These are phyloP conservation scores for Aspergillus cristatus DNA, from an alignment of 495 filamentous ascomycete species.

Conservation along the genomic window DNA sequence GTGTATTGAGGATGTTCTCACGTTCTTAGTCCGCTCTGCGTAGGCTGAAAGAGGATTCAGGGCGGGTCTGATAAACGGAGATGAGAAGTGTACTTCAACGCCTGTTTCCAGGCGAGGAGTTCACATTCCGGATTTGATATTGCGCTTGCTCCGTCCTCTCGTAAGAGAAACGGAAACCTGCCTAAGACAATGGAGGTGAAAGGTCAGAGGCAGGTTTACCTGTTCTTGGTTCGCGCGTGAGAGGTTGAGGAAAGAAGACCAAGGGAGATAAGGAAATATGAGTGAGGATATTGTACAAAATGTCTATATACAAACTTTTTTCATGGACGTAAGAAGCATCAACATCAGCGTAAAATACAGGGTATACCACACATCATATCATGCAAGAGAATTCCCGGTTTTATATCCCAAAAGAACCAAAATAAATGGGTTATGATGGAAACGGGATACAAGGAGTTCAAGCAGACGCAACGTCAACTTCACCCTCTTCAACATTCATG, in stretches of 20 bases:
- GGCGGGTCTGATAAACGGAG: slow-evolving; percentile 43
- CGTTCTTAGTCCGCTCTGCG: slow-evolving; percentile 46
- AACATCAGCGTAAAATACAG: no score
- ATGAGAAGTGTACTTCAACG: slow-evolving; percentile 26
- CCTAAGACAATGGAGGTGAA: slow-evolving; percentile 14
- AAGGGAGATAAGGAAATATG: slow-evolving; percentile 3
- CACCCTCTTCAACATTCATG: slow-evolving; percentile 17
- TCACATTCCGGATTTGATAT: slow-evolving; percentile 34
- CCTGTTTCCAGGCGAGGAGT: slow-evolving; percentile 7
- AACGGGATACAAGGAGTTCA: slow-evolving; percentile 5
- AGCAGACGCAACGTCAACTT: slow-evolving; percentile 12
- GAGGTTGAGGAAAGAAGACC: slow-evolving; percentile 3
- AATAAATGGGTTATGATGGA: not conserved
- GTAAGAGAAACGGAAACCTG: slow-evolving; percentile 8
- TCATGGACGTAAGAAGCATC: no score
- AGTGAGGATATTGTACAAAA: not conserved
- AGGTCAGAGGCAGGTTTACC: slow-evolving; percentile 29
- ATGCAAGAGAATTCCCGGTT: no score
- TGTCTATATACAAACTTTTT: slow-evolving; percentile 20
- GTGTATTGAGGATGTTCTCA: no score
- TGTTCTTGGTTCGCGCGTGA: slow-evolving; percentile 34
- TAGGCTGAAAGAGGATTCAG: slow-evolving; percentile 33
- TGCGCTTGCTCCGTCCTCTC: slow-evolving; percentile 28
- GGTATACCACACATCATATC: not conserved
- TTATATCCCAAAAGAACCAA: not conserved